Evolutionary conservation across 1,284 basidiomycete genomes (phyloP).

Genomic region (Schizophyllum amplum): DNA sequence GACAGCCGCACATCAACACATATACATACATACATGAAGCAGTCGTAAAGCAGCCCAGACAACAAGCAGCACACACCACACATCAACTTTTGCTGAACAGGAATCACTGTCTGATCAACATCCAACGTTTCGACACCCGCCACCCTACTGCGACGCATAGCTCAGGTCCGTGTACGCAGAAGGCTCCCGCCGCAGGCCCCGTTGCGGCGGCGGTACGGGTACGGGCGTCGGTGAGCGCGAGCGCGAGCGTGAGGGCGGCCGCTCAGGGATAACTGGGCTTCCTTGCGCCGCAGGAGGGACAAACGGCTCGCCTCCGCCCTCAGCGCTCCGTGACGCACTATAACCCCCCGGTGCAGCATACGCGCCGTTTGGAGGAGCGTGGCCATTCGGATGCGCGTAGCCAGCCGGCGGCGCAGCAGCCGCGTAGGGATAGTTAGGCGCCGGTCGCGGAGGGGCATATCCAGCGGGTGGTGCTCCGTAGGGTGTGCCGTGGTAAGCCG

Average conservation of each 20-base stretch:
- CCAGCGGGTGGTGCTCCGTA: background rate
- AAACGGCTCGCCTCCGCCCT: no score
- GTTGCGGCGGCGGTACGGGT: background rate
- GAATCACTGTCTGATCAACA: no score
- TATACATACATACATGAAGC: background rate
- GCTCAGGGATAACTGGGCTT: background rate
- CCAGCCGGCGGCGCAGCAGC: background rate
- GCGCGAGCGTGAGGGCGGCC: background rate
- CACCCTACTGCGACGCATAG: background rate
- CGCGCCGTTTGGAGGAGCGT: no score
- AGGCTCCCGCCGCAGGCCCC: background rate
- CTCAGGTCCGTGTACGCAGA: background rate
- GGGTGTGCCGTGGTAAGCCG: no score
- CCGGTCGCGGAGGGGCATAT: background rate
- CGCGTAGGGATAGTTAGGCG: background rate
- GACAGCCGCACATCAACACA: background rate
- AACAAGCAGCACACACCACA: no score
- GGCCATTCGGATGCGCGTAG: background rate
- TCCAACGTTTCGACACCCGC: no score
- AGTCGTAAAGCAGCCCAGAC: no score
- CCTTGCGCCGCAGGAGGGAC: background rate
- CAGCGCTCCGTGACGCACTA: no score
- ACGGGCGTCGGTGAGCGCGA: background rate
- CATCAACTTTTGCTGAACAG: no score
- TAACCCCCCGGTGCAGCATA: background rate